Evolutionary conservation across 345 rosid genomes (phyloP), one percentile per base, ranked within the genome.

Genomic region (Hirschfeldia incana): DNA sequence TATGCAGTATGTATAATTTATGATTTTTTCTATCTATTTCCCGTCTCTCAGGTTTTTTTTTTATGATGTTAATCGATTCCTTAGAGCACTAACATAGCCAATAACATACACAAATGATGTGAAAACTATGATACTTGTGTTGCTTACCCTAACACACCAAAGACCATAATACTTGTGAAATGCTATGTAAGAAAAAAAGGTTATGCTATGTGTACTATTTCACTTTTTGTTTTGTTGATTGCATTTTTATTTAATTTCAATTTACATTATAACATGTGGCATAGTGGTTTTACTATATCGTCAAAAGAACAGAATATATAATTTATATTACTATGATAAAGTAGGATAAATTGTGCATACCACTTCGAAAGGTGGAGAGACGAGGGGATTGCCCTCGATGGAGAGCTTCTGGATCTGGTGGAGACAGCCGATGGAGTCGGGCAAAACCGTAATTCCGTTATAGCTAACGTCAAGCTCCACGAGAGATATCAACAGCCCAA

Each of bases 371-470:
- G 97, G 91, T 1, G 97, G 95, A 0, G 92, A 90, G n/a, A 85
- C 80, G 5, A 93, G 85, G 1, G 97, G 97, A 83, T 93, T 93
- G n/a, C 98, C 98, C 79, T 93, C 85, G 1, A 90, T 83, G n/a
- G 86, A 46, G 1, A 93, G 89, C 86, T 86, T 90, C 69, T 86
- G 83, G 16, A 91, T 87, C 86, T 80, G 90, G 71, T 85, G 85
- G 15, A 93, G 88, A 81, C 97, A 90, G 15, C 94, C 95, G 1
- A 93, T 74, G 21, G 98, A 89, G 70, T 90, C 81, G 0, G 98
- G 98, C 63, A 93, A 81, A 4, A 78, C 34, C 0, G 75, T 72
- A 8, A 93, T 89, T 17, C 79, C 82, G 83, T 93, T 93, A 78
- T 93, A 91, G 75, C 98, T 93, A 6, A 86, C 83, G 59, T 93